Percentiles rank a stretch among this genome's conserved stretches.
Conservation (phyloP, 208 protist genomes). For the Herpetomonas samuelpessoai region DNA sequence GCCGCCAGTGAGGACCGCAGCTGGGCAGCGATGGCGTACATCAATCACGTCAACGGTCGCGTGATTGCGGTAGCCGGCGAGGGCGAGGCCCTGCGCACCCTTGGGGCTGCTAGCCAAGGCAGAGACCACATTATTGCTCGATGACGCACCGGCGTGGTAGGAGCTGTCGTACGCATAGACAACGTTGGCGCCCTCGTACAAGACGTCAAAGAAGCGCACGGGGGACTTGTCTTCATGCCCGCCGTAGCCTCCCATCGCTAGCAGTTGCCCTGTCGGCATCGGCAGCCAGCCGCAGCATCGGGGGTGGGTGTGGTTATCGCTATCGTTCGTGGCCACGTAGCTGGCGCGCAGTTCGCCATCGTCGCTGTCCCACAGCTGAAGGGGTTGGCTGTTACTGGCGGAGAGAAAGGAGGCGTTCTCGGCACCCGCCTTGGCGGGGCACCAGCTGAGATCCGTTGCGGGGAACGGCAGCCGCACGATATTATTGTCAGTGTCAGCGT, state of each 20-base stretch:
- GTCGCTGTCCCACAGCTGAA: constrained; percentile 79
- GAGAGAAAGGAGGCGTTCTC: constrained; percentile 57
- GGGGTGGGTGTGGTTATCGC: constrained; percentile 44
- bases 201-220: constrained; percentile 71
- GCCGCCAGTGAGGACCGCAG: constrained; percentile 37
- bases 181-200: constrained; percentile 35
- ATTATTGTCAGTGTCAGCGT: constrained; percentile 4
- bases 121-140: constrained; percentile 22
- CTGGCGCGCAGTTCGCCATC: constrained; percentile 61
- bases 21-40: constrained; percentile 36
- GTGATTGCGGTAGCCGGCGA: constrained; percentile 54
- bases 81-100: constrained; percentile 20
- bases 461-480: constrained; percentile 55
- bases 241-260: constrained; percentile 70
- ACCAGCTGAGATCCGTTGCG: constrained; percentile 72
- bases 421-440: constrained; percentile 56
- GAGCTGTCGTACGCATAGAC: constrained; percentile 35
- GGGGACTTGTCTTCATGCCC: constrained; percentile 52
- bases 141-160: not conserved
- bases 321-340: constrained; percentile 58
- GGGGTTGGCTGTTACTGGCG: constrained; percentile 43
- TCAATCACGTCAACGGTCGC: constrained; percentile 64
- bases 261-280: constrained; percentile 6
- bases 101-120: constrained; percentile 28
- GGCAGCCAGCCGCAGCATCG: constrained; percentile 44